phyloP scores from a whole-genome alignment of 2,329 filamentous ascomycete genomes.

The Colletotrichum orbiculare region DNA sequence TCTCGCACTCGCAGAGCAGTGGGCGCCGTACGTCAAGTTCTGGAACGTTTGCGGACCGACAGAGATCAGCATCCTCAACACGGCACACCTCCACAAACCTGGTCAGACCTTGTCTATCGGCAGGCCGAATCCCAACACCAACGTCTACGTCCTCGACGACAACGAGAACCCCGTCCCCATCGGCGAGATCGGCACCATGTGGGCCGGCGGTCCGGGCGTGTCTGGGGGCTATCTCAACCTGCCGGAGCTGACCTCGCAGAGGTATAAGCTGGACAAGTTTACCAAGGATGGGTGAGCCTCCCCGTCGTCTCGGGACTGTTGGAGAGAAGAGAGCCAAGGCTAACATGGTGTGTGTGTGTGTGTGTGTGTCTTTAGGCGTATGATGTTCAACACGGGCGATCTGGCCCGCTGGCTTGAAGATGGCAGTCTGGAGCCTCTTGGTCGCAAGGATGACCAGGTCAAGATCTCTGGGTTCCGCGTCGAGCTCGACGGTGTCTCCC shows the following conservation, averaged over 20 bases:
- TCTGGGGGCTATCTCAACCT: slow-evolving; percentile 67
- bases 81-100: slow-evolving; percentile 42
- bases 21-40: slow-evolving; percentile 60
- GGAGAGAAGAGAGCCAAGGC: not conserved
- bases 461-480: slow-evolving; percentile 70
- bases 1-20: slow-evolving; percentile 61
- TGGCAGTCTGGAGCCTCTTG: slow-evolving; percentile 65
- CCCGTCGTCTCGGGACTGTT: not conserved
- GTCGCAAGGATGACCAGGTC: slow-evolving; percentile 70
- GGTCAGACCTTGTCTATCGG: slow-evolving; percentile 64
- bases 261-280: slow-evolving; percentile 64
- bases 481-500: slow-evolving; percentile 67
- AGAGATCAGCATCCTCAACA: slow-evolving; percentile 70
- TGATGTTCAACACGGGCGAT: slow-evolving; percentile 72
- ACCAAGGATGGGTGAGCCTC: slow-evolving; percentile 58
- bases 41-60: slow-evolving; percentile 71
- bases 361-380: slow-evolving; percentile 43
- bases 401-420: slow-evolving; percentile 64
- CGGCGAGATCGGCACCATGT: slow-evolving; percentile 64
- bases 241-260: slow-evolving; percentile 59
- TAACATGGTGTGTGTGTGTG: too few species aligned
- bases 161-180: slow-evolving; percentile 54
- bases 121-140: slow-evolving; percentile 66
- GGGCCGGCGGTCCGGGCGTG: slow-evolving; percentile 67
- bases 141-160: slow-evolving; percentile 63